Evolutionary conservation across 495 filamentous ascomycete genomes (phyloP).

Genomic region (Trypethelium eluteriae): DNA sequence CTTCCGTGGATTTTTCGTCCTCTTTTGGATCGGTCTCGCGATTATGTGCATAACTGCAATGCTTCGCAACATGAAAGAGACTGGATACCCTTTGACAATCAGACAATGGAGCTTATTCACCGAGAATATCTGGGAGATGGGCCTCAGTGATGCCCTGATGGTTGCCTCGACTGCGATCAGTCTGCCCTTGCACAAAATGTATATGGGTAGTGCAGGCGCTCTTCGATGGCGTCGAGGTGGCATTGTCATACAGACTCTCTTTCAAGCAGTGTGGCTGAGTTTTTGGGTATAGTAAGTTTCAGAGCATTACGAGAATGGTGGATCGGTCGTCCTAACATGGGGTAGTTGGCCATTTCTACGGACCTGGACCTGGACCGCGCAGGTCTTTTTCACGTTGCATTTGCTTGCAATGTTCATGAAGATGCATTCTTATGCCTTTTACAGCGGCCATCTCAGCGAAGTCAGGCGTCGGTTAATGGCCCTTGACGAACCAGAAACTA

Average conservation of each 20-base stretch:
- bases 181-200: slow-evolving; percentile 67
- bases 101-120: slow-evolving; percentile 83
- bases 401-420: slow-evolving; percentile 92
- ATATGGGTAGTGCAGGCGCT: slow-evolving; percentile 45
- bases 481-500: slow-evolving; percentile 65
- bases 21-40: slow-evolving; percentile 93
- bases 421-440: slow-evolving; percentile 96
- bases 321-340: slow-evolving; percentile 23
- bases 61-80: slow-evolving; percentile 89
- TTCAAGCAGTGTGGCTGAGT: slow-evolving; percentile 68
- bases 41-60: slow-evolving; percentile 94
- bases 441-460: slow-evolving; percentile 89
- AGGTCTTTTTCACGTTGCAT: slow-evolving; percentile 91
- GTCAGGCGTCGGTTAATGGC: slow-evolving; percentile 68
- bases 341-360: slow-evolving; percentile 71
- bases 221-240: slow-evolving; percentile 70
- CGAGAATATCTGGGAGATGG: slow-evolving; percentile 79
- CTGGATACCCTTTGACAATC: slow-evolving; percentile 72
- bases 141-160: slow-evolving; percentile 76
- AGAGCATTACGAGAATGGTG: neutral
- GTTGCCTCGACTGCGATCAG: slow-evolving; percentile 62
- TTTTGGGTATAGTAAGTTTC: slow-evolving; percentile 67
- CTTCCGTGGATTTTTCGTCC: slow-evolving; percentile 92
- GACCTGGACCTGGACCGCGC: slow-evolving; percentile 90
- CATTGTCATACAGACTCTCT: slow-evolving; percentile 71